These are phyloP conservation scores for Cutaneotrichosporon sp. DNA, from an alignment of 1,284 basidiomycete genomes.

Conservation along the genomic window DNA sequence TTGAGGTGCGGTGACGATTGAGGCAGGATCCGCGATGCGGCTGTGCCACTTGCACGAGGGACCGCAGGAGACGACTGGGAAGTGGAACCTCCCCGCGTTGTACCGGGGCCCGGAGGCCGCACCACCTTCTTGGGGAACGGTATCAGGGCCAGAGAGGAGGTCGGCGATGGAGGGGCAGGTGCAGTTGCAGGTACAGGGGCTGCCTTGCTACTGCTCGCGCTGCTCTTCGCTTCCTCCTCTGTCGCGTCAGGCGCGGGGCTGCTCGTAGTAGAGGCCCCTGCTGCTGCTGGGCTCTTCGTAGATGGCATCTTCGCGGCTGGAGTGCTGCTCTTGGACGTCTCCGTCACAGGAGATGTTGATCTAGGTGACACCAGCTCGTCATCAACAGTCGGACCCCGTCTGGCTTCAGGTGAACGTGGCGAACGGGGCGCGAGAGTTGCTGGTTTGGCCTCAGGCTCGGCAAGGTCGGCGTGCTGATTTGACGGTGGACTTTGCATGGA, in stretches of 20 bases:
- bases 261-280: neutral
- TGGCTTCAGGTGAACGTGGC: neutral
- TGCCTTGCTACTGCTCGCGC: neutral
- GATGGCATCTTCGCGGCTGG: neutral
- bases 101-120: neutral
- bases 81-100: neutral
- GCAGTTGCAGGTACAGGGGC: neutral
- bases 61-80: slow-evolving; percentile 4
- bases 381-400: neutral
- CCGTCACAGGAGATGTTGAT: neutral
- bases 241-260: neutral
- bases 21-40: neutral
- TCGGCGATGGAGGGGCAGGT: neutral
- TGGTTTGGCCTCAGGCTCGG: neutral
- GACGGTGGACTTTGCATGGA: neutral
- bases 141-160: slow-evolving; percentile 1
- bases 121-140: slow-evolving; percentile 7
- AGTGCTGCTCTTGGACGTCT: neutral
- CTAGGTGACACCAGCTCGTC: neutral
- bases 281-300: neutral
- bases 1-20: slow-evolving; percentile 7
- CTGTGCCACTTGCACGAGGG: neutral
- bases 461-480: neutral
- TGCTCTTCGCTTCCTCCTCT: neutral
- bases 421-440: neutral